A percentile compares a stretch with the other conserved stretches of the same genome.
phyloP scores from a whole-genome alignment of 768 basidiomycete genomes.

The Suillus subalutaceus region DNA sequence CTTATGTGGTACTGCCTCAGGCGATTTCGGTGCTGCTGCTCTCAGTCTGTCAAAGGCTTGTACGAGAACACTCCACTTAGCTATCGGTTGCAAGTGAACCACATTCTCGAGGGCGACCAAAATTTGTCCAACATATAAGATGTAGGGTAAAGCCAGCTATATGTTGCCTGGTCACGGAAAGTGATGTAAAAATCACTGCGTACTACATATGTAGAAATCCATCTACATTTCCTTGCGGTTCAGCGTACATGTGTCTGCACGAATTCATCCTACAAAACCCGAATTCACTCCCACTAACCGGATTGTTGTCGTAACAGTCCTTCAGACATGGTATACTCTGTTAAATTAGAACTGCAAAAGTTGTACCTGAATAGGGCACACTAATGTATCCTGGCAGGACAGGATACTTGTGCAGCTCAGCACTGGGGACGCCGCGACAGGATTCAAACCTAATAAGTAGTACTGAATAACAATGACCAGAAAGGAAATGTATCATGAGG shows the following conservation, averaged over 20 bases:
- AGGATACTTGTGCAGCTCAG: neutral
- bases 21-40: neutral
- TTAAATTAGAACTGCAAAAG: neutral
- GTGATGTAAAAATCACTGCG: neutral
- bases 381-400: neutral
- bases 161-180: neutral
- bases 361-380: too few species aligned
- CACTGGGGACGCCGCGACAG: neutral
- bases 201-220: neutral
- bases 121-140: neutral
- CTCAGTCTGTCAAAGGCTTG: neutral
- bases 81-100: neutral
- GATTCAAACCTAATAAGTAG: neutral
- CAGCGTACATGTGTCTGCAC: neutral
- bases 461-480: neutral
- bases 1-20: neutral
- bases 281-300: too few species aligned
- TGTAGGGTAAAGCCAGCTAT: neutral
- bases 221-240: neutral
- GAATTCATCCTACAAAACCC: neutral
- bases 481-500: conserved; percentile 3
- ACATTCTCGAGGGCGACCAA: neutral
- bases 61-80: neutral
- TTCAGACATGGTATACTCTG: neutral
- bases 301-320: neutral